These are phyloP conservation scores for Cladosporium oxysporum DNA, from an alignment of 2,329 filamentous ascomycete species.

Conservation along the genomic window DNA sequence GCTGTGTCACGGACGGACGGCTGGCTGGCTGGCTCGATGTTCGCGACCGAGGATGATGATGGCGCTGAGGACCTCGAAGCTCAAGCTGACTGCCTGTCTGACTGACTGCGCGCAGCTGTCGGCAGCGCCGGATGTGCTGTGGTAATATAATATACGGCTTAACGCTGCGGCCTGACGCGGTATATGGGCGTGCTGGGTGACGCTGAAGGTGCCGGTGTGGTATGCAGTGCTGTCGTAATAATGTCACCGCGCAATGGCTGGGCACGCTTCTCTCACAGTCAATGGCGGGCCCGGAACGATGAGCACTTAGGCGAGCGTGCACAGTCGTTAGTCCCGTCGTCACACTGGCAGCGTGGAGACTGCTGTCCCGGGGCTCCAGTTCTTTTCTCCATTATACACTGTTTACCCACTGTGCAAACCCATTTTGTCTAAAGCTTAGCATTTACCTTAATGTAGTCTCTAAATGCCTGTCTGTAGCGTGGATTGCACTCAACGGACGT, in stretches of 20 bases:
- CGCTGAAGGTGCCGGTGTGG: background rate
- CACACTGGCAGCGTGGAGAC: background rate
- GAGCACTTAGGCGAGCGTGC: background rate
- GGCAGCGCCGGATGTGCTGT: constrained; percentile 5
- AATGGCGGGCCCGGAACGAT: background rate
- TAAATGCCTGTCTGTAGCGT: background rate
- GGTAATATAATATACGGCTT: background rate
- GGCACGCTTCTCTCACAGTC: background rate
- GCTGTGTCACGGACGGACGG: constrained; percentile 3
- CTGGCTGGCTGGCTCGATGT: background rate
- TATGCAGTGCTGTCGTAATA: background rate
- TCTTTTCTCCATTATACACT: background rate
- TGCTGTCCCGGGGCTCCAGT: background rate
- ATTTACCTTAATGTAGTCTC: background rate
- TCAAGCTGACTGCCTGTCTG: constrained; percentile 6
- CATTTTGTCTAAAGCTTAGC: background rate
- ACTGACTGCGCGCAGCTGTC: background rate
- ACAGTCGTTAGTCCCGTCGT: background rate
- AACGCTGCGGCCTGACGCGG: background rate
- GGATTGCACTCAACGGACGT: background rate
- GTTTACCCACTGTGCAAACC: background rate
- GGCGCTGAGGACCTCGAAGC: constrained; percentile 12
- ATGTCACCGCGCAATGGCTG: background rate
- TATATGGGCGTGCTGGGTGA: background rate
- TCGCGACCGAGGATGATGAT: background rate